Percentiles rank a stretch among this genome's conserved stretches.
phyloP scores from a whole-genome alignment of 176 grass and related monocot genomes.

The Oryza rufipogon region DNA sequence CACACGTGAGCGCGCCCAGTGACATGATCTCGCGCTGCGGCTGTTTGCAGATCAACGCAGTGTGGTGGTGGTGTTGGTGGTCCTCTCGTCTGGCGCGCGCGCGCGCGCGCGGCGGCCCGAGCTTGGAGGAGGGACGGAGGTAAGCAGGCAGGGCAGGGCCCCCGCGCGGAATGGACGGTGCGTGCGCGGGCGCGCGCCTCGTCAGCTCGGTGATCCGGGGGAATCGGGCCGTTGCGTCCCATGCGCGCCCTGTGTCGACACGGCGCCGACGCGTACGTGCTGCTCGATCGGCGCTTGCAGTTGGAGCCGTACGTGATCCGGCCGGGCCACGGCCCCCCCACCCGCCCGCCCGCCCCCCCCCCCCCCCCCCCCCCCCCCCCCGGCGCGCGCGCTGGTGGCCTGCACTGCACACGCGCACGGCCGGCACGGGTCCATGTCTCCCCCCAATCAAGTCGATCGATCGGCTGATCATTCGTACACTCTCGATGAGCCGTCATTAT shows the following conservation, averaged over 20 bases:
- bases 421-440: constrained; percentile 31
- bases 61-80: too few species aligned
- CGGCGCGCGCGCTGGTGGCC: background rate
- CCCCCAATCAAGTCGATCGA: background rate
- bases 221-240: background rate
- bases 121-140: too few species aligned
- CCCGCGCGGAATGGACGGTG: background rate
- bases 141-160: too few species aligned
- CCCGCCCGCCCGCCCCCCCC: too few species aligned
- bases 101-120: too few species aligned
- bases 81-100: too few species aligned
- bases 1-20: constrained; percentile 39
- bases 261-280: background rate
- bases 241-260: background rate
- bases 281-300: background rate
- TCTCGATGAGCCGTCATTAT: background rate
- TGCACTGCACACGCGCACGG: constrained; percentile 35
- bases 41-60: background rate
- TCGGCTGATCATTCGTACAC: background rate
- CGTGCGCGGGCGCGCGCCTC: background rate
- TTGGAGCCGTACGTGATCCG: background rate
- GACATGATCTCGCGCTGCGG: background rate
- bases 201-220: background rate
- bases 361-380: too few species aligned
- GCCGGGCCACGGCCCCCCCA: background rate